phyloP scores from a whole-genome alignment of 2,329 filamentous ascomycete genomes.

The Pyrenochaeta sp. region DNA sequence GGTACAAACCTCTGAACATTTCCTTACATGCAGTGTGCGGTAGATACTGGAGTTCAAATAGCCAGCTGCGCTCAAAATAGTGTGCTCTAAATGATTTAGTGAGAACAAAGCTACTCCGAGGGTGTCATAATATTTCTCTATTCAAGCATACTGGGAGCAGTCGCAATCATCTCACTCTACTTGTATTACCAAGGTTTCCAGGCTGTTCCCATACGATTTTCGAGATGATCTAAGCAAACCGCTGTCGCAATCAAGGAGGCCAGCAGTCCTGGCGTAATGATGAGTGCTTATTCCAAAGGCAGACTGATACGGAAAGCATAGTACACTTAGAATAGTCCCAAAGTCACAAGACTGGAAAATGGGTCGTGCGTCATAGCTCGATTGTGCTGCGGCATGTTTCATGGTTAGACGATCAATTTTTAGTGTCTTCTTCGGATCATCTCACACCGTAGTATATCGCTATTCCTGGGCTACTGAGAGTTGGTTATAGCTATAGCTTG shows the following conservation, averaged over 20 bases:
- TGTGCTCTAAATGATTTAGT: not conserved
- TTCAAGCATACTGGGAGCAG: conserved; percentile 18
- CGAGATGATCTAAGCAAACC: not conserved
- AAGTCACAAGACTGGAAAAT: not conserved
- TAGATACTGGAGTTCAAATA: conserved; percentile 11
- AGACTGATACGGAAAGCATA: conserved; percentile 34
- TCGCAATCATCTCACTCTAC: conserved; percentile 25
- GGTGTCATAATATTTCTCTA: conserved; percentile 10
- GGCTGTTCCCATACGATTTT: conserved; percentile 4
- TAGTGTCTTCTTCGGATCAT: not conserved
- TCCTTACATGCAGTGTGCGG: conserved; percentile 15
- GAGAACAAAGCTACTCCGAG: conserved; percentile 3
- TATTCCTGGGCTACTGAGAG: conserved; percentile 20
- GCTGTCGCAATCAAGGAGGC: conserved; percentile 6
- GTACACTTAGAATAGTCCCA: not conserved
- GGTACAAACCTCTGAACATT: not conserved
- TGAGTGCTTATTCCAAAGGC: conserved; percentile 30
- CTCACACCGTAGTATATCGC: conserved; percentile 13
- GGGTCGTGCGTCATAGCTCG: not conserved
- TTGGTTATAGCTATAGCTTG: conserved; percentile 21
- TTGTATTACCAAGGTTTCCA: conserved; percentile 23
- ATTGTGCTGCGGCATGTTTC: not conserved
- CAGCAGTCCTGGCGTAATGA: conserved; percentile 17
- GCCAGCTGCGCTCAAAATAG: conserved; percentile 22
- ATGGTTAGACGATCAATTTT: not conserved